Evolutionary conservation across 352 stramenopile genomes (phyloP).

Genomic region (Phytophthora quininea): DNA sequence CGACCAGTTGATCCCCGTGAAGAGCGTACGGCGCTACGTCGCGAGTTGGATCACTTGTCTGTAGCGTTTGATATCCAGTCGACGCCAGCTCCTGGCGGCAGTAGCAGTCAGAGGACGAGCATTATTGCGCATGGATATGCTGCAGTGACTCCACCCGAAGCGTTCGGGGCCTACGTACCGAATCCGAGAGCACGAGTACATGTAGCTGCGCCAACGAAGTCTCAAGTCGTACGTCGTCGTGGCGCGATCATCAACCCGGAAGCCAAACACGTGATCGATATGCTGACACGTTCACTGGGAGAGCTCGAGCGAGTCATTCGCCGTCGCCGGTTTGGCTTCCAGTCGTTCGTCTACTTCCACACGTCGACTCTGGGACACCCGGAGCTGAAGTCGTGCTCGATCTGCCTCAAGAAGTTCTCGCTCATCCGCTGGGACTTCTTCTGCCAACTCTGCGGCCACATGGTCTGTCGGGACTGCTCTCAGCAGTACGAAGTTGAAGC

Average conservation of each 20-base stretch:
- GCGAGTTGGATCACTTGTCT: conserved; percentile 60
- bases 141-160: conserved; percentile 39
- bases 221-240: conserved; percentile 35
- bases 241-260: conserved; percentile 59
- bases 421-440: conserved; percentile 50
- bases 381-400: conserved; percentile 30
- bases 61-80: conserved; percentile 61
- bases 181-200: conserved; percentile 4
- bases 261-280: conserved; percentile 51
- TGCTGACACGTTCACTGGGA: conserved; percentile 50
- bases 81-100: conserved; percentile 24
- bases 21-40: conserved; percentile 52
- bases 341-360: conserved; percentile 61
- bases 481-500: conserved; percentile 54
- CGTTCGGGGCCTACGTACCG: conserved; percentile 31
- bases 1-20: conserved; percentile 50
- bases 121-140: conserved; percentile 60
- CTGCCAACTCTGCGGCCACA: conserved; percentile 56
- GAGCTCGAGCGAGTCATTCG: conserved; percentile 65
- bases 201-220: conserved; percentile 8
- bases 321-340: conserved; percentile 63
- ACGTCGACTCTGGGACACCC: conserved; percentile 10
- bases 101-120: conserved; percentile 40
- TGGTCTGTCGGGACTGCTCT: conserved; percentile 53
- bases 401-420: conserved; percentile 50